Base-by-base conservation (phyloP, 805 yeast species). In the Candida tammaniensis region DNA sequence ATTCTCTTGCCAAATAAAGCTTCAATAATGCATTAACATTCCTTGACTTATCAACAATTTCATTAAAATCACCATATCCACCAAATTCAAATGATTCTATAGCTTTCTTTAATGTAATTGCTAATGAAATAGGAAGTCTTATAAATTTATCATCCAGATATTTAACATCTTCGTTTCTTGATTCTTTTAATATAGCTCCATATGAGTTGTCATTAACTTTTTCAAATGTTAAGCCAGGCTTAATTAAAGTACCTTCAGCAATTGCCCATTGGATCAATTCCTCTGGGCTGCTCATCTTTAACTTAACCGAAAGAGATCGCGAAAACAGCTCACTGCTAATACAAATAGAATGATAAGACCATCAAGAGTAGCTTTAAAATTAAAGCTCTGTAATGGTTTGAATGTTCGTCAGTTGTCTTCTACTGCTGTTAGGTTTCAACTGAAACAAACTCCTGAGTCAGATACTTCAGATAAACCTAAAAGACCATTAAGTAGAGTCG, bases 401-500 rank as follows among this genome's bases (percentile, higher is more conserved):
- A n/a, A n/a, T n/a, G n/a, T n/a, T n/a, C n/a, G n/a, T n/a, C n/a
- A n/a, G n/a, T n/a, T n/a, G n/a, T n/a, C n/a, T n/a, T n/a, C n/a
- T n/a, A n/a, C n/a, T n/a, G n/a, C n/a, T n/a, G n/a, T n/a, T n/a
- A n/a, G n/a, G n/a, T n/a, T n/a, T n/a, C n/a, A n/a, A n/a, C n/a
- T n/a, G n/a, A n/a, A n/a, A n/a, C n/a, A n/a, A n/a, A n/a, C n/a
- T 17, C 7, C 31, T 11, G 22, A 8, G 17, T 14, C 19, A 14
- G 29, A 26, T 14, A 7, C 29, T 16, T 6, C 7, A 18, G 24
- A 22, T 4, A 22, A 35, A 17, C 25, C 31, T 5, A 63, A 57
- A 40, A 78, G 86, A 51, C 95, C 94, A 10, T 63, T 87, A 39
- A 83, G 91, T 43, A 68, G 95, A 54, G 80, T 85, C 21, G 88